Evolutionary conservation across 495 filamentous ascomycete species (phyloP), one percentile per base, ranked within the genome.

Genomic region (Hypoxylon crocopeplum): DNA sequence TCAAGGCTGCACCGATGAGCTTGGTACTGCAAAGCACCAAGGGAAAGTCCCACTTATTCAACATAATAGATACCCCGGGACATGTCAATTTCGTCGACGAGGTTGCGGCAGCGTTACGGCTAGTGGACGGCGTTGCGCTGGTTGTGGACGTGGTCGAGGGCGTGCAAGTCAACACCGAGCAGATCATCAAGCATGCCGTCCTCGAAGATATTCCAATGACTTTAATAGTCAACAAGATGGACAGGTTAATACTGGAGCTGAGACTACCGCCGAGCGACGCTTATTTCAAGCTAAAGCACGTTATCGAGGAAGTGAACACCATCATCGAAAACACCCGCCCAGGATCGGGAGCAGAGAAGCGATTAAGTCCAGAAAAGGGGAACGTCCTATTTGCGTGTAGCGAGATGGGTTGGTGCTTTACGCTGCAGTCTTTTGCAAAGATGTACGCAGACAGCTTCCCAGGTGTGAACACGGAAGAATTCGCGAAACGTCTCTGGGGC

Each of bases 71-170:
- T 72, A 98, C 94, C 2, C 95, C 94, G 0, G 94, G 94, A 5
- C 94, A 98, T 75, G 95, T 97, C 64, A 96, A 98, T 66, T 98
- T 98, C 69, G 92, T 94, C 15, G 94, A 98, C 70, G 94, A 98
- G 71, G 89, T 98, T 7, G 93, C 94, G 5, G 86, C 92, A 2
- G 88, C 92, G 1, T 75, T 96, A 56, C 88, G 94, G 13, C 75
- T 98, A 32, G 93, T 87, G 21, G 94, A 98, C 68, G 94, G 95
- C 47, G 87, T 97, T 7, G 90, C 95, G 36, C 75, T 98, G 34
- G 89, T 98, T 15, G 92, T 98, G 15, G 94, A 98, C 73, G 90
- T 97, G 20, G 91, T 98, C n/a, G 94, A 98, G 70, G 94, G 94
- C 13, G 94, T 98, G 6, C 95, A 98, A 75, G 84, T 92, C 56